A percentile compares a stretch with the other conserved stretches of the same genome.
Conservation (phyloP, 495 filamentous ascomycete genomes). For the Penicillium cosmopolitanum region DNA sequence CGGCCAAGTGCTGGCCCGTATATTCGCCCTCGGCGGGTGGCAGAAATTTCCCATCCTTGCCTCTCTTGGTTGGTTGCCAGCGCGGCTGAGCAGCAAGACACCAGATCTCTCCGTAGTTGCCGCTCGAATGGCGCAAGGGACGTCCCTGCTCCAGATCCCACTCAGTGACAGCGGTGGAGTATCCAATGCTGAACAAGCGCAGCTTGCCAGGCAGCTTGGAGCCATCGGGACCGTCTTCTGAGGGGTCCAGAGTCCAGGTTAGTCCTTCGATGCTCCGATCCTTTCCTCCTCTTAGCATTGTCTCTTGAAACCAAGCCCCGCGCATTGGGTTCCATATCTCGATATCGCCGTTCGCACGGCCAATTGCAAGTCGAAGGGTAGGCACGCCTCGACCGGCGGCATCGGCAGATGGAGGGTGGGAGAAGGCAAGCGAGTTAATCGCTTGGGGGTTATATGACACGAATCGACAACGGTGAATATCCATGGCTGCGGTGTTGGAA, state of each 20-base stretch:
- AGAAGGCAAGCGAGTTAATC: conserved; percentile 94
- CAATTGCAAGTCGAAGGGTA: conserved; percentile 80
- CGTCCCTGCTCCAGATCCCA: conserved; percentile 84
- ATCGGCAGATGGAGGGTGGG: conserved; percentile 68
- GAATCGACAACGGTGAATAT: conserved; percentile 96
- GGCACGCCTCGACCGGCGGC: conserved; percentile 52
- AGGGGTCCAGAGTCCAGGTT: conserved; percentile 87
- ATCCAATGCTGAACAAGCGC: conserved; percentile 95
- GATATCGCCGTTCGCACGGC: conserved; percentile 92
- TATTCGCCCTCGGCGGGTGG: conserved; percentile 47
- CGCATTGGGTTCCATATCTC: conserved; percentile 96
- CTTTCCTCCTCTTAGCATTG: conserved; percentile 78
- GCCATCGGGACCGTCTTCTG: conserved; percentile 64
- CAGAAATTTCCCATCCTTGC: conserved; percentile 37
- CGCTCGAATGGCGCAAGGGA: conserved; percentile 79
- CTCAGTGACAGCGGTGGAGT: conserved; percentile 87
- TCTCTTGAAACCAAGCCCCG: conserved; percentile 89
- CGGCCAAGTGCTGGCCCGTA: conserved; percentile 73
- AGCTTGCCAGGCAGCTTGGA: conserved; percentile 70
- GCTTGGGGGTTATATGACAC: conserved; percentile 91
- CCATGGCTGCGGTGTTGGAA: conserved; percentile 60
- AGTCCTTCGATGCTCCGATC: conserved; percentile 88
- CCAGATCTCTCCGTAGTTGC: conserved; percentile 96
- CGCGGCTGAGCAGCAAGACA: conserved; percentile 88
- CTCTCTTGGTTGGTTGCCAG: conserved; percentile 44